phyloP scores from a whole-genome alignment of 2,329 filamentous ascomycete species.

The Aspergillus sp. region DNA sequence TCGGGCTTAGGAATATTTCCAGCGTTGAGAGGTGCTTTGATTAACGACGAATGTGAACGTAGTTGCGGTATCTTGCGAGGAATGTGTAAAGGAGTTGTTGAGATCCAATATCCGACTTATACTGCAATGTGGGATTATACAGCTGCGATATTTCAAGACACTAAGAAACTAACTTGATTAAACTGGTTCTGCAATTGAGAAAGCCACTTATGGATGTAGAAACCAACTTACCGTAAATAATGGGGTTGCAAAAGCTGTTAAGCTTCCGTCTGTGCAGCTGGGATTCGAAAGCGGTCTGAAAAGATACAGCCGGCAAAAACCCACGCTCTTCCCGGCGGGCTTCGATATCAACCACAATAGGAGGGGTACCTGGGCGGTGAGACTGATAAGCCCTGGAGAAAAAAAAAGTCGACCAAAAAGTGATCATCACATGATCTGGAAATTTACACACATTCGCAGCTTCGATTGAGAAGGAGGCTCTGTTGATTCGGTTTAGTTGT shows the following conservation, averaged over 20 bases:
- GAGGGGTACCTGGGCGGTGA: constrained; percentile 21
- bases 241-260: background rate
- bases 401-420: constrained; percentile 32
- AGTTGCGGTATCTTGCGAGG: background rate
- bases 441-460: constrained; percentile 34
- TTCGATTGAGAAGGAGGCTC: constrained; percentile 8
- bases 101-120: background rate
- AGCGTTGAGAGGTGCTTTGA: background rate
- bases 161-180: background rate
- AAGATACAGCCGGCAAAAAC: constrained; percentile 14
- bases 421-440: constrained; percentile 33
- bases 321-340: background rate
- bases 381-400: constrained; percentile 15
- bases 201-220: background rate
- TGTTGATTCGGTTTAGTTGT: background rate
- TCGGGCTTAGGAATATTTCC: background rate
- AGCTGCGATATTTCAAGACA: background rate
- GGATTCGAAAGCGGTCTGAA: constrained; percentile 10
- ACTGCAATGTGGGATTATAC: background rate
- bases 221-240: background rate
- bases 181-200: background rate
- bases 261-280: background rate
- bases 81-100: background rate
- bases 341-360: background rate
- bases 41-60: background rate